Conservation (phyloP, 1,284 basidiomycete genomes). For the Ceratobasidium sp. region DNA sequence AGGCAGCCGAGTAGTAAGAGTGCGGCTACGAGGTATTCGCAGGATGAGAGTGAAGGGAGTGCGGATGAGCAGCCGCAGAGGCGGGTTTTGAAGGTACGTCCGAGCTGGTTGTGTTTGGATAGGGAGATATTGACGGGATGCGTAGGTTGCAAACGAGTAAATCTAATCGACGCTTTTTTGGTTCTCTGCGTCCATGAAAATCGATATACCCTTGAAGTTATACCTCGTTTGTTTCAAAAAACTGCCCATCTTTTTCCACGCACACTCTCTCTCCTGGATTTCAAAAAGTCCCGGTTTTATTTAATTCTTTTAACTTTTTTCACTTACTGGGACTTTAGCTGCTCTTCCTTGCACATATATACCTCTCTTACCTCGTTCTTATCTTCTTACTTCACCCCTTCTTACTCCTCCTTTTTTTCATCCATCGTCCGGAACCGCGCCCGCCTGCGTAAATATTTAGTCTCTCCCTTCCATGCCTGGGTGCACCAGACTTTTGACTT, state of each 20-base stretch:
- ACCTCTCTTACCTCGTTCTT: background rate
- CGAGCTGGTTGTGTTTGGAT: too few relatives aligned
- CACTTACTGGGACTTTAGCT: background rate
- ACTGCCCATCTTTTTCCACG: background rate
- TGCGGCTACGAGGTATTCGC: constrained; percentile 29
- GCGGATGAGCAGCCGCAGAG: constrained; percentile 16
- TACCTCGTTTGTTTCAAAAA: constrained; percentile 26
- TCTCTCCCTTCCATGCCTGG: background rate
- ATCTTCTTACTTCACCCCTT: too few relatives aligned
- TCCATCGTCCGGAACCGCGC: constrained; percentile 13
- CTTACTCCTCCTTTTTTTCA: background rate
- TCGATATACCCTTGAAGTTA: constrained; percentile 29
- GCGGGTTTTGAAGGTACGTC: constrained; percentile 40
- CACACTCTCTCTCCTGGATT: background rate
- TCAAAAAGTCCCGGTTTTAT: background rate
- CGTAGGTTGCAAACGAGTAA: constrained; percentile 40
- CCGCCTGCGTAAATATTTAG: constrained; percentile 22
- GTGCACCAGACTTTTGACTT: background rate
- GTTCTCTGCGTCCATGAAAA: background rate
- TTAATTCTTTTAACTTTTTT: background rate
- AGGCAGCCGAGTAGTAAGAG: constrained; percentile 34
- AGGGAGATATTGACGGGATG: background rate
- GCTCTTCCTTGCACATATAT: constrained; percentile 15
- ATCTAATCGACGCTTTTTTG: background rate
- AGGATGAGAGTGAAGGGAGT: constrained; percentile 30